phyloP scores from a whole-genome alignment of 2,329 filamentous ascomycete genomes.

The Phialophora chinensis region DNA sequence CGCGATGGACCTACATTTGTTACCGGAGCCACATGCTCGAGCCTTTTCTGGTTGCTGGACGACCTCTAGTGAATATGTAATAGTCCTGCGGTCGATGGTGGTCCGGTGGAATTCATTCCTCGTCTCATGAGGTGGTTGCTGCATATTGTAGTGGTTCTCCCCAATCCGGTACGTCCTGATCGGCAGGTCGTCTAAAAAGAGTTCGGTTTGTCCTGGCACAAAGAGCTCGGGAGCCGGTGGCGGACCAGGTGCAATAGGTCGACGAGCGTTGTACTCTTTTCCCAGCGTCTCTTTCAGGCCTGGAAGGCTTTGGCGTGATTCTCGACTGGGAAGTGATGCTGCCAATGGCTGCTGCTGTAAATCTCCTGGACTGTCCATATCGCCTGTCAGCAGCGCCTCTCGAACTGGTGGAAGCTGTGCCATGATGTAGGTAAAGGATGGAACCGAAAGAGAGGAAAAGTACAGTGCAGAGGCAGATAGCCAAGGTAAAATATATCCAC shows the following conservation, averaged over 20 bases:
- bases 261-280: slow-evolving; percentile 16
- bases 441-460: not conserved
- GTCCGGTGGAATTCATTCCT: slow-evolving; percentile 59
- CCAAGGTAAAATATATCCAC: slow-evolving; percentile 6
- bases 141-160: slow-evolving; percentile 52
- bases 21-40: slow-evolving; percentile 90
- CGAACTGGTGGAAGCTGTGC: slow-evolving; percentile 3
- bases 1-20: slow-evolving; percentile 76
- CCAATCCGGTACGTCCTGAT: slow-evolving; percentile 31
- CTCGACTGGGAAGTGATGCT: not conserved
- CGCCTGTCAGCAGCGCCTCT: slow-evolving; percentile 10
- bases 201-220: slow-evolving; percentile 26
- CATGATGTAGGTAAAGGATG: not conserved
- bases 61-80: slow-evolving; percentile 83
- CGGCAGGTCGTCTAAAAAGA: slow-evolving; percentile 32
- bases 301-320: slow-evolving; percentile 17
- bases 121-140: slow-evolving; percentile 61
- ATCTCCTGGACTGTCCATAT: slow-evolving; percentile 18
- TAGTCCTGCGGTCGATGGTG: slow-evolving; percentile 75
- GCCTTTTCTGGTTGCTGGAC: slow-evolving; percentile 95
- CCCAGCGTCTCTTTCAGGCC: slow-evolving; percentile 27
- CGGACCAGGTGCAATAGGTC: slow-evolving; percentile 25
- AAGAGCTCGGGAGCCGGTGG: slow-evolving; percentile 24
- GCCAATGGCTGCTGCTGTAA: not conserved
- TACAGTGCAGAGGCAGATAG: slow-evolving; percentile 4